phyloP scores from a whole-genome alignment of 2,329 filamentous ascomycete genomes.

The Fusarium sp. region DNA sequence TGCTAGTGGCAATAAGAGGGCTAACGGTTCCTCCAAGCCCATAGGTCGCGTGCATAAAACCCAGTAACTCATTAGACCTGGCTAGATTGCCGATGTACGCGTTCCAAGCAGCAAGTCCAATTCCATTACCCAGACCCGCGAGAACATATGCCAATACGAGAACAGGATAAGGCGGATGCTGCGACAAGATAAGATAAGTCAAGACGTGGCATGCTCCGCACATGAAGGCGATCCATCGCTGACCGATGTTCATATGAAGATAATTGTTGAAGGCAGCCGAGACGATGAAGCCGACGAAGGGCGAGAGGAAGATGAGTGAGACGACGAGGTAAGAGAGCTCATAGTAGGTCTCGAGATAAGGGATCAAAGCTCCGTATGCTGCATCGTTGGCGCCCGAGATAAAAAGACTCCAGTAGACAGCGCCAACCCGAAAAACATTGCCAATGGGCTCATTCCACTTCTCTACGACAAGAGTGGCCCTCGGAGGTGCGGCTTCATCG shows the following conservation, averaged over 20 bases:
- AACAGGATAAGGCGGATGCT: conserved; percentile 74
- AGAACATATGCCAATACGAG: conserved; percentile 72
- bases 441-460: conserved; percentile 30
- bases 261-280: conserved; percentile 69
- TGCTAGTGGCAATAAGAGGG: conserved; percentile 75
- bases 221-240: conserved; percentile 67
- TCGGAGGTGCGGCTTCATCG: background rate
- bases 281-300: conserved; percentile 71
- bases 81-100: conserved; percentile 71
- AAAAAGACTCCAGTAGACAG: conserved; percentile 66
- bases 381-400: conserved; percentile 69
- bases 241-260: conserved; percentile 43
- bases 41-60: conserved; percentile 74
- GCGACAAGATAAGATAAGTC: conserved; percentile 68
- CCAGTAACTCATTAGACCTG: conserved; percentile 74
- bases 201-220: conserved; percentile 67
- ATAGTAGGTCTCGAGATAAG: conserved; percentile 60
- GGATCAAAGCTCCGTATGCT: conserved; percentile 51
- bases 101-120: conserved; percentile 66
- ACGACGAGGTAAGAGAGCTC: conserved; percentile 68
- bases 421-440: conserved; percentile 58
- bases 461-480: background rate
- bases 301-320: conserved; percentile 72
- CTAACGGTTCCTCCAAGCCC: conserved; percentile 73
- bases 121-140: conserved; percentile 75